Base-by-base conservation (phyloP, 2,329 filamentous ascomycete genomes). In the Scleromitrula shiraiana region DNA sequence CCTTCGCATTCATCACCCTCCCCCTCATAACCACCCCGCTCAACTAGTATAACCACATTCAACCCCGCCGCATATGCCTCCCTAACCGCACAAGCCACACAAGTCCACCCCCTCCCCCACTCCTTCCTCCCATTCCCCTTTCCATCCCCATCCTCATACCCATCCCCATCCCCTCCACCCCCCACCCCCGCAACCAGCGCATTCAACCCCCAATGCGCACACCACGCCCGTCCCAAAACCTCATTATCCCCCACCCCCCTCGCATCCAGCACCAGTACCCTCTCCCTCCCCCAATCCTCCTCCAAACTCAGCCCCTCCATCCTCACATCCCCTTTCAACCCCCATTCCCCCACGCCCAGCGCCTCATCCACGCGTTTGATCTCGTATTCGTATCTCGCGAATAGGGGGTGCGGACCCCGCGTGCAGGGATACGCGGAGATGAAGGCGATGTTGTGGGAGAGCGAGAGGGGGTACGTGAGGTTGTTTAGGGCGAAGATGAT, bases 181-280 rank as follows among this genome's bases (percentile, higher is more conserved):
- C 75, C 70, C 44, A 86, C 64, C 63, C 88, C 82, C 7, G 83
- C 83, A 50, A 88, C 76, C 15, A 89, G 68, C 1, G 85, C 84
- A 59, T 76, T 81, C 57, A 87, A 66, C 2, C 85, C 85, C 77
- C 83, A 86, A 58, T 87, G 82, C 47, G 82, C 77, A 62, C 84
- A 88, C 85, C 85, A 89, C 6, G 85, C 83, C 53, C 85, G 70
- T 1, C 82, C 84, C 57, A 89, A 74, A 4, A 88, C 84, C 64
- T 88, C 85, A 56, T 88, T 88, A 64, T 88, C 85, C 41, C 71
- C 71, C 19, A 84, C 82, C 1, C 85, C 85, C 62, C 85, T 81
- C 0, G 83, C 82, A 66, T 88, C 82, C 12, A 88, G 73, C 4
- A 83, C 80, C 7, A 89, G 69, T 3, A 89, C 83, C 56, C 77